These are phyloP conservation scores for Pyricularia sp. DNA, from an alignment of 2,329 filamentous ascomycete species.

Conservation along the genomic window DNA sequence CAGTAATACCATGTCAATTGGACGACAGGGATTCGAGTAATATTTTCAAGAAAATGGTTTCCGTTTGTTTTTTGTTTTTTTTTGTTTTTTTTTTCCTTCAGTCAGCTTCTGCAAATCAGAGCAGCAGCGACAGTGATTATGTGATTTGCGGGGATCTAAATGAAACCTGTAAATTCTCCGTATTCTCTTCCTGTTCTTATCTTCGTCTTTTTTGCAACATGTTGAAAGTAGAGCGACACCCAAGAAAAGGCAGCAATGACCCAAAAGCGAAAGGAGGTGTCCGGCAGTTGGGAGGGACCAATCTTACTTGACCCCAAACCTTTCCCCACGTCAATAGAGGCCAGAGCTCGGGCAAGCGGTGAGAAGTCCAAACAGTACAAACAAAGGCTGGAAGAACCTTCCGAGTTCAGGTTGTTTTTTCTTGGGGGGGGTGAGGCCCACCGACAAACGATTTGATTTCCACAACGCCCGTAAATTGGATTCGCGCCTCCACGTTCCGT, in stretches of 20 bases:
- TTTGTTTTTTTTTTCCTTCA: not conserved
- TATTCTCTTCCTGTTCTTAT: not conserved
- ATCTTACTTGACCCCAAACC: not conserved
- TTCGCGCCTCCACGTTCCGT: not conserved
- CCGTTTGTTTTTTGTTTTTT: too few species aligned
- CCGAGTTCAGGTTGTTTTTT: not conserved
- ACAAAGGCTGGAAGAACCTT: not conserved
- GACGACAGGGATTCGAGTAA: not conserved
- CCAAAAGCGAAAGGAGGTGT: not conserved
- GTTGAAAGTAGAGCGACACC: not conserved
- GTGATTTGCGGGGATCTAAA: not conserved
- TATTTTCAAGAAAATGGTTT: not conserved
- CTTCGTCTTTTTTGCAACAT: not conserved
- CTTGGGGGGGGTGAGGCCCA: too few species aligned
- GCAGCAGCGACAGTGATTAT: not conserved
- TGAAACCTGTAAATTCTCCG: not conserved
- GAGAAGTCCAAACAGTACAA: not conserved
- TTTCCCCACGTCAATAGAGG: not conserved
- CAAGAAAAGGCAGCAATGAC: not conserved
- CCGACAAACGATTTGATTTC: too few species aligned
- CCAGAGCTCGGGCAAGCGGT: not conserved
- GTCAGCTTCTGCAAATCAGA: not conserved
- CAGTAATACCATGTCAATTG: too few species aligned
- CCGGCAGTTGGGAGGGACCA: not conserved
- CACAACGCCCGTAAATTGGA: not conserved